Base-by-base conservation (phyloP, 208 protist species). In the Endotrypanum monterogeii region DNA sequence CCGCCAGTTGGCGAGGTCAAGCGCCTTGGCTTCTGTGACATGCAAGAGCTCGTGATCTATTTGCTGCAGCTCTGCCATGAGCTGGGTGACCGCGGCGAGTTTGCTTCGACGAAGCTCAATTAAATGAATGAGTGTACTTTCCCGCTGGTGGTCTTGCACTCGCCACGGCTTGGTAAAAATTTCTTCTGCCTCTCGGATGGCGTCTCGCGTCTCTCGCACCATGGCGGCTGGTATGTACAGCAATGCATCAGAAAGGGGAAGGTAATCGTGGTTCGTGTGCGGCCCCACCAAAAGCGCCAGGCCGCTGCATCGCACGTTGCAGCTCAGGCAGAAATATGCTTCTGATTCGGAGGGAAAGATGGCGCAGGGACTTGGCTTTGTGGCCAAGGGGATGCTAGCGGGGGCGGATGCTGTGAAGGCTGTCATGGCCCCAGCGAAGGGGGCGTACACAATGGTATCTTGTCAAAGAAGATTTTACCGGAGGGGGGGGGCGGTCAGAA, bases 231-330 rank as follows among this genome's bases (percentile, higher is more conserved):
- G 90, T 60, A 93, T 60, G 77, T 78, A 76, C 25, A 69, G 39
- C 12, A 89, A 63, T 0, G 89, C 89, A n/a, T 89, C 80, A 6
- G 35, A 37, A 11, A 94, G 70, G 3, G 88, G 80, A 1, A 92
- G 78, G 51, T 87, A 80, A 72, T 79, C 80, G 82, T 96, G 92
- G 35, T 68, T 80, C 0, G 86, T 89, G 78, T 96, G 92, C 12
- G 84, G 78, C n/a, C 92, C 92, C 11, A 89, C 88, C 25, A 94
- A 72, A 7, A 94, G 72, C 11, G 80, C 66, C 37, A 89, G 71
- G 20, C 71, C 79, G 56, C 83, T 92, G 69, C 88, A 90, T 0
- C 79, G 75, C 14, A 61, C 68, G 30, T 91, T 83, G 68, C 92
- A 96, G 56, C 63, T 63, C 32, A 81, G 73, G 69, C 92, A 96